Conservation (phyloP, 163 green algal species). For the Scenedesmus sp. region DNA sequence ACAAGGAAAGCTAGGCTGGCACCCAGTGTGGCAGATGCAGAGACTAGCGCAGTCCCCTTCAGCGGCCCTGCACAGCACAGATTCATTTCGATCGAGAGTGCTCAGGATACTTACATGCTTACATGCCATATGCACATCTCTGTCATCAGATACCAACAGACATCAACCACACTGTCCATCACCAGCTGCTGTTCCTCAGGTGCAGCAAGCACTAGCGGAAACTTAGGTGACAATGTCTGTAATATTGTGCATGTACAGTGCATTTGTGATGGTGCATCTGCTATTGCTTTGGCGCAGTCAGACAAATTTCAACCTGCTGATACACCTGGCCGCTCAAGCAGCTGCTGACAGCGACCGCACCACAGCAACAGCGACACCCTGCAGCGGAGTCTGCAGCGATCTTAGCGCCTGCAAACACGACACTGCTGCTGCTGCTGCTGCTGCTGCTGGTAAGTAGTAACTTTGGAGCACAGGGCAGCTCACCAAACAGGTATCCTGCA, state of each 20-base stretch:
- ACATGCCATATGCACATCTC: background rate
- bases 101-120: background rate
- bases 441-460: background rate
- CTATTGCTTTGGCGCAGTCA: no score
- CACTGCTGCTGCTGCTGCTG: background rate
- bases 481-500: conserved; percentile 83
- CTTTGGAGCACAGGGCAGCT: background rate
- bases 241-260: no score
- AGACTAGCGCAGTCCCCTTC: conserved; percentile 75
- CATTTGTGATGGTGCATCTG: no score
- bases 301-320: no score
- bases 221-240: no score
- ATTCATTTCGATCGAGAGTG: background rate
- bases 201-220: no score
- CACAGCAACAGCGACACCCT: background rate
- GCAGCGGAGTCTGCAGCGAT: no score
- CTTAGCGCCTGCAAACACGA: background rate
- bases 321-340: no score
- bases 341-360: background rate
- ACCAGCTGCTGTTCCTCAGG: no score
- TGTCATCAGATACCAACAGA: no score
- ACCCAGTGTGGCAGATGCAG: conserved; percentile 68
- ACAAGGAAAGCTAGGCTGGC: conserved; percentile 76
- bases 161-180: no score
- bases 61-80: conserved; percentile 57